phyloP scores from a whole-genome alignment of 306 rosid genomes.

The Canavalia gladiata region DNA sequence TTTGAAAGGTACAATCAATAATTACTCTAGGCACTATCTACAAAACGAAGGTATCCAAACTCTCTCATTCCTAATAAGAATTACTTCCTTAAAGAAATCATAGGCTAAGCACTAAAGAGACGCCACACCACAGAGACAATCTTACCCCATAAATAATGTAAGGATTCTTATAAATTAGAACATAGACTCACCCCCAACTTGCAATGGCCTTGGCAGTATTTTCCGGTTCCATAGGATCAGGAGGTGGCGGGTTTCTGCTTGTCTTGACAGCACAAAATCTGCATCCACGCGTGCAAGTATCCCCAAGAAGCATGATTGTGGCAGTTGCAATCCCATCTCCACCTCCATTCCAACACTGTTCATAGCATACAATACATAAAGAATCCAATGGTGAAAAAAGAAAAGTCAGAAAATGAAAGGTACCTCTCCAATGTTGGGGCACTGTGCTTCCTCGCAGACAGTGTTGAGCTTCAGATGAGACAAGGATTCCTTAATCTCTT shows the following conservation, averaged over 20 bases:
- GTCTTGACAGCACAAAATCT: conserved; percentile 98
- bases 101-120: background rate
- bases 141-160: background rate
- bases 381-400: background rate
- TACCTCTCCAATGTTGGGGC: conserved; percentile 96
- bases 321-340: conserved; percentile 95
- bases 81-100: conserved; percentile 3
- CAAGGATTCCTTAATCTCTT: conserved; percentile 68
- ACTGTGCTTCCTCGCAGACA: conserved; percentile 94
- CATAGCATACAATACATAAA: background rate
- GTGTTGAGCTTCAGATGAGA: conserved; percentile 86
- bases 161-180: background rate
- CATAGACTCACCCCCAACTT: conserved; percentile 80
- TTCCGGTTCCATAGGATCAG: conserved; percentile 91
- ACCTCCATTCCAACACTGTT: conserved; percentile 97
- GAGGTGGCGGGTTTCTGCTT: conserved; percentile 89
- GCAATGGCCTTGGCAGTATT: conserved; percentile 89
- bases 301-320: conserved; percentile 96
- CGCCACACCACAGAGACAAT: background rate
- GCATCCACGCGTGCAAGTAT: conserved; percentile 97
- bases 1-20: background rate
- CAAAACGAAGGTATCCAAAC: background rate
- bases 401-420: background rate
- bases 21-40: background rate
- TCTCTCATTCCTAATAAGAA: background rate